These are phyloP conservation scores for Suillus decipiens DNA, from an alignment of 768 basidiomycete genomes.

Conservation along the genomic window DNA sequence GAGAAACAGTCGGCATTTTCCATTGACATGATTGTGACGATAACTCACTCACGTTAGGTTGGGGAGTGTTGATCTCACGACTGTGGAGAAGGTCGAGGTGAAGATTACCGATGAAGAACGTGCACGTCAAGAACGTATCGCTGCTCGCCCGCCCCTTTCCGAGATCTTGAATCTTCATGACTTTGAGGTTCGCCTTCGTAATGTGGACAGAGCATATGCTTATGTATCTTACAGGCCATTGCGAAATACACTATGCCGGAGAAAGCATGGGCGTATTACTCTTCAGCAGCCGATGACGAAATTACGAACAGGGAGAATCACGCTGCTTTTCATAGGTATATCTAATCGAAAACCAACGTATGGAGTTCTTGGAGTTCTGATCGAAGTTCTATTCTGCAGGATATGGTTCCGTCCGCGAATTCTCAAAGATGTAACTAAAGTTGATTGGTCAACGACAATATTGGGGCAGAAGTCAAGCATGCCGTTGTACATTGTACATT, in stretches of 20 bases:
- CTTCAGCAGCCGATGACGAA: slow-evolving; percentile 89
- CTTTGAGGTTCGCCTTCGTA: slow-evolving; percentile 62
- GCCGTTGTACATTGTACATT: slow-evolving; percentile 72
- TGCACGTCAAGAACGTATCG: slow-evolving; percentile 58
- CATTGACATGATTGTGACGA: neutral
- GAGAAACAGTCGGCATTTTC: slow-evolving; percentile 66
- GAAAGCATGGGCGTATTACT: slow-evolving; percentile 92
- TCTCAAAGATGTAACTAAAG: slow-evolving; percentile 74
- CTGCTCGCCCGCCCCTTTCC: slow-evolving; percentile 64
- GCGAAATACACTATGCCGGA: slow-evolving; percentile 76
- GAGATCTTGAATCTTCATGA: slow-evolving; percentile 89
- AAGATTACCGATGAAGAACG: slow-evolving; percentile 70
- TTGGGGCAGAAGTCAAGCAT: slow-evolving; percentile 71
- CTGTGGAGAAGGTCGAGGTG: slow-evolving; percentile 62
- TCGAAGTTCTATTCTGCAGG: slow-evolving; percentile 28
- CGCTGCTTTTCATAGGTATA: slow-evolving; percentile 79
- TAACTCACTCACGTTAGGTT: slow-evolving; percentile 38
- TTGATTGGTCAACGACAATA: slow-evolving; percentile 79
- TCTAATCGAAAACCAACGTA: too few relatives aligned
- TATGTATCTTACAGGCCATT: slow-evolving; percentile 53
- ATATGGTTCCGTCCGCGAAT: slow-evolving; percentile 90
- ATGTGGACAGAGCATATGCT: neutral
- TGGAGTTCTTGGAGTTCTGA: neutral
- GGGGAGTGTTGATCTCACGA: slow-evolving; percentile 66
- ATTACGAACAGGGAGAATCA: slow-evolving; percentile 86